Evolutionary conservation across 164 flowering plant genomes (phyloP), one percentile per base, ranked within the genome.

Genomic region (Echeveria elegans): DNA sequence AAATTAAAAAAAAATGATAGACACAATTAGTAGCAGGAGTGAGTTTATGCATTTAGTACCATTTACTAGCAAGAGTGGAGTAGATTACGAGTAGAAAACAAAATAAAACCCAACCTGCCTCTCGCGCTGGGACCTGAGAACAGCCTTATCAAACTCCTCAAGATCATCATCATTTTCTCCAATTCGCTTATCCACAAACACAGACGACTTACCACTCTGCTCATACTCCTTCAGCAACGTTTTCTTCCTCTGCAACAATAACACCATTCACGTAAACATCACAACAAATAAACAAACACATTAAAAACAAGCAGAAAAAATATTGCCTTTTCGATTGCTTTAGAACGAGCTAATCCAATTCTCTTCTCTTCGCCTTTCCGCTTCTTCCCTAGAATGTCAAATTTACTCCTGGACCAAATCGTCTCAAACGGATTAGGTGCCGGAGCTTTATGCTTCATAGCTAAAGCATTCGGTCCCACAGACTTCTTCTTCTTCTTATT

Each of bases 331-430:
- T 92, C 80, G 31, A 88, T 79, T 72, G 88, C 97, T 29, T 52
- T 70, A 36, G 94, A 83, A 36, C 99, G 97, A 70, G 97, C 81
- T 18, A 74, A 81, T n/a, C 97, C 99, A 1, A 86, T 40, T 9
- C 99, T 90, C 41, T 75, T 83, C 58, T 88, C 87, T 65, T 92
- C 97, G 1, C 97, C 97, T 71, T 88, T 92, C 52, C 94, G 88
- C 70, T 95, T 95, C 84, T 84, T 85, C 1, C 99, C 99, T 53
- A 95, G 70, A 23, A 88, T 72, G 70, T 90, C 87, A 70, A 95
- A 95, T 66, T 95, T 95, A 24, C 91, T 72, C 7, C 96, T 91
- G 5, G 96, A 85, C 97, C 97, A 88, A 15, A 92, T 84, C 34
- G 83, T 80, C 73, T 95, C 98, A 68, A 95, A 92, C 0, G 96